Conservation (phyloP, 768 basidiomycete genomes). For the Gymnopilus dilepis region DNA sequence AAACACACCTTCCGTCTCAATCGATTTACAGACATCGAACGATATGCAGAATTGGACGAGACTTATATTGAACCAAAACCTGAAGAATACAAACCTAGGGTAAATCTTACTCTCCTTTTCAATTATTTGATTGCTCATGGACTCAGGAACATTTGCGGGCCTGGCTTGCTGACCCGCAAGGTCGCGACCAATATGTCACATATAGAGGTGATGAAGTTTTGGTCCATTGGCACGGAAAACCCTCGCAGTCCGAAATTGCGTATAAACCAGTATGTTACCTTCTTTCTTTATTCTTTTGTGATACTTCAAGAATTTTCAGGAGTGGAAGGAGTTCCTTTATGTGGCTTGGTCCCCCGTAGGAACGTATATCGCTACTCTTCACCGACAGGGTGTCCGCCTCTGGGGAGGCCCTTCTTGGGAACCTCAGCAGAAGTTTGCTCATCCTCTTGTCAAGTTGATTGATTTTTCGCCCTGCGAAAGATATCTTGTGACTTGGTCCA, state of each 20-base stretch:
- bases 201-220: constrained; percentile 91
- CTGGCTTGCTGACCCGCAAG: constrained; percentile 92
- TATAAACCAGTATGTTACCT: constrained; percentile 69
- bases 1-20: constrained; percentile 86
- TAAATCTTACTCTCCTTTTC: constrained; percentile 34
- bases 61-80: constrained; percentile 75
- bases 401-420: constrained; percentile 96
- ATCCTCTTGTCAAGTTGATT: constrained; percentile 92
- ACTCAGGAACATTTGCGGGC: constrained; percentile 90
- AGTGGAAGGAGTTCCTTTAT: constrained; percentile 95
- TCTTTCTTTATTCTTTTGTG: constrained; percentile 6
- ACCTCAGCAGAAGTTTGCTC: constrained; percentile 88
- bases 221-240: constrained; percentile 92
- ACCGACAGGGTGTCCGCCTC: constrained; percentile 92
- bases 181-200: constrained; percentile 95
- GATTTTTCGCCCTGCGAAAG: constrained; percentile 98
- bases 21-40: constrained; percentile 89
- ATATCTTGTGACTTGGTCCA: constrained; percentile 97
- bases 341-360: constrained; percentile 97
- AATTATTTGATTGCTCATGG: neutral
- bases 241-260: constrained; percentile 83
- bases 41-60: constrained; percentile 77
- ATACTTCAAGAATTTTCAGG: constrained; percentile 47
- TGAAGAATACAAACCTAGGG: constrained; percentile 79
- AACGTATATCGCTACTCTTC: constrained; percentile 92